Percentiles rank a stretch among this genome's conserved stretches.
These are phyloP conservation scores for Pleurotus platypus DNA, from an alignment of 768 basidiomycete genomes.

Conservation along the genomic window DNA sequence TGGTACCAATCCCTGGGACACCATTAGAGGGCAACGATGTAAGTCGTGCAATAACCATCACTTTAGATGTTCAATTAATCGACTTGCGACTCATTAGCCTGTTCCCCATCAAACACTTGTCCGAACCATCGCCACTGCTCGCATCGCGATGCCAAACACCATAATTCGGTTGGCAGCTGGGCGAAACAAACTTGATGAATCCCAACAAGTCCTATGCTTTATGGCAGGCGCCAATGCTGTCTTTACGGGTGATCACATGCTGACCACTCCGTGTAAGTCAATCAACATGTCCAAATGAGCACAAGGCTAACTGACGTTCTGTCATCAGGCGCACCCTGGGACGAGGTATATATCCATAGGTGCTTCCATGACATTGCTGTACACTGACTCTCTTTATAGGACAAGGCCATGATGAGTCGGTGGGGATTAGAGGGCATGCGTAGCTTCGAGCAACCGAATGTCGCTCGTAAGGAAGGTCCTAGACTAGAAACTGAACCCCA, in stretches of 20 bases:
- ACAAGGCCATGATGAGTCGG: constrained; percentile 89
- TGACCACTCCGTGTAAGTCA: constrained; percentile 89
- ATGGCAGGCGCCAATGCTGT: constrained; percentile 98
- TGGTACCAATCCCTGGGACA: constrained; percentile 94
- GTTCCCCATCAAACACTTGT: constrained; percentile 81
- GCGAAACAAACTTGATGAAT: constrained; percentile 81
- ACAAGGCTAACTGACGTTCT: constrained; percentile 11
- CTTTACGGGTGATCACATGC: constrained; percentile 97
- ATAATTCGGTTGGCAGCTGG: constrained; percentile 97
- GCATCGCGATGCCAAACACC: constrained; percentile 85
- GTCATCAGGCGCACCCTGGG: constrained; percentile 82
- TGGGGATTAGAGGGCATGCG: constrained; percentile 93
- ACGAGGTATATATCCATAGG: constrained; percentile 53
- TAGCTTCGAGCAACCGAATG: constrained; percentile 75
- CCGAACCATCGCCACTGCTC: constrained; percentile 92
- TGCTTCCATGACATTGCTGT: neutral
- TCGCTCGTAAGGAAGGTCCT: constrained; percentile 52
- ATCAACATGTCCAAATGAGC: constrained; percentile 8
- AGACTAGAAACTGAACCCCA: constrained; percentile 15
- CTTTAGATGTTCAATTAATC: neutral
- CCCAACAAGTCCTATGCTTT: constrained; percentile 97
- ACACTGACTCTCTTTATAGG: constrained; percentile 36
- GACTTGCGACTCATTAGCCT: constrained; percentile 42
- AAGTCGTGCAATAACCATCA: constrained; percentile 13
- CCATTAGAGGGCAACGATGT: constrained; percentile 91